Conservation (phyloP, 2,329 filamentous ascomycete species). For the Dothiorella sarmentorum region DNA sequence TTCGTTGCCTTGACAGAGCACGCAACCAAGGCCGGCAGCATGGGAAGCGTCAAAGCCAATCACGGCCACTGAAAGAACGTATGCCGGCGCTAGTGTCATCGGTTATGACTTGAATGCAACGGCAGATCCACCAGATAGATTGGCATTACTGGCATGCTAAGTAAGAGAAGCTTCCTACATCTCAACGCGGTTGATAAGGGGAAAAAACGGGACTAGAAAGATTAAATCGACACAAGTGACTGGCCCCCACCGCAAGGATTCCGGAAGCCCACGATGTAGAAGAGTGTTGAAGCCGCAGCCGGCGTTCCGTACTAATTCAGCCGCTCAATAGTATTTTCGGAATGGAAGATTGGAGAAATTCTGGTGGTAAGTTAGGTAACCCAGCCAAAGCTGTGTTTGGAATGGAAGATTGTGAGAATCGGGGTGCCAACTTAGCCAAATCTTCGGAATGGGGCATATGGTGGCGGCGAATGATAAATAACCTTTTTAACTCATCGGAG, state of each 20-base stretch:
- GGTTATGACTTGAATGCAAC: slow-evolving; percentile 45
- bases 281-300: slow-evolving; percentile 35
- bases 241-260: slow-evolving; percentile 75
- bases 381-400: too few relatives aligned
- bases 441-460: too few relatives aligned
- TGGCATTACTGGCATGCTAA: slow-evolving; percentile 58
- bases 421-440: too few relatives aligned
- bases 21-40: slow-evolving; percentile 32
- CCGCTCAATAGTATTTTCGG: too few relatives aligned
- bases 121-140: slow-evolving; percentile 64
- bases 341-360: too few relatives aligned
- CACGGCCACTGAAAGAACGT: slow-evolving; percentile 35
- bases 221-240: slow-evolving; percentile 81
- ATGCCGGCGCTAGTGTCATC: slow-evolving; percentile 32
- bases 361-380: too few relatives aligned
- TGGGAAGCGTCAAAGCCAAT: slow-evolving; percentile 37
- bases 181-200: slow-evolving; percentile 77
- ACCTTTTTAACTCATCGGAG: too few relatives aligned
- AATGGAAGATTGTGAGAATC: too few relatives aligned
- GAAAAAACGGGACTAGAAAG: slow-evolving; percentile 71
- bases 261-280: slow-evolving; percentile 66
- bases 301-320: too few relatives aligned
- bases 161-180: slow-evolving; percentile 63
- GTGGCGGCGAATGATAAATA: too few relatives aligned
- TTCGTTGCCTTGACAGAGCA: slow-evolving; percentile 37